Evolutionary conservation across 2,329 filamentous ascomycete genomes (phyloP).

Genomic region (Pseudocercospora vitis): DNA sequence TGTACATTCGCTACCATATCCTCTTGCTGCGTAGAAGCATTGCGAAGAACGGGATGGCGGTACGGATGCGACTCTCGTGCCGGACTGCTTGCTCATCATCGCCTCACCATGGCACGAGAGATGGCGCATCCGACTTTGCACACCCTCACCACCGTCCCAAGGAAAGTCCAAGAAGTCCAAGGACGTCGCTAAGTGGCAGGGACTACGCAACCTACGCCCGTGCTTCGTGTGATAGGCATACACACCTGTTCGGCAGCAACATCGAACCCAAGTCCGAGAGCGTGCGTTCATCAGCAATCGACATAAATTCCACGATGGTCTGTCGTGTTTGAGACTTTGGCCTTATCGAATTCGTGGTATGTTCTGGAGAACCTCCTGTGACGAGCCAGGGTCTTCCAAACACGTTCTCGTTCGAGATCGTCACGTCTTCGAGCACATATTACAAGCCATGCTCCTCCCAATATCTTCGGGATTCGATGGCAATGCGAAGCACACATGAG

Average conservation of each 20-base stretch:
- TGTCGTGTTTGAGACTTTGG: neutral
- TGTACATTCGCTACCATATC: too few relatives aligned
- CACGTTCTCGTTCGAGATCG: neutral
- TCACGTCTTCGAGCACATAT: neutral
- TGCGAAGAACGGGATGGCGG: too few relatives aligned
- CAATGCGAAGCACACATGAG: neutral
- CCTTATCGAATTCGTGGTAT: neutral
- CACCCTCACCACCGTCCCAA: neutral
- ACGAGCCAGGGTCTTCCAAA: neutral
- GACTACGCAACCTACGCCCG: neutral
- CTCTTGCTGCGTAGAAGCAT: too few relatives aligned
- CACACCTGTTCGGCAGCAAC: neutral
- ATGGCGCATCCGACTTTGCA: too few relatives aligned
- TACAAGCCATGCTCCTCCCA: neutral
- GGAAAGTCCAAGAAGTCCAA: neutral
- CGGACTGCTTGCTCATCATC: too few relatives aligned
- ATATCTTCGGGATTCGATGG: neutral
- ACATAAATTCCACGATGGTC: slow-evolving; percentile 1
- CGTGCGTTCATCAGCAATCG: slow-evolving; percentile 2
- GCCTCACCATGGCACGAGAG: too few relatives aligned
- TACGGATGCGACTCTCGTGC: too few relatives aligned
- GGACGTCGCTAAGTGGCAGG: neutral
- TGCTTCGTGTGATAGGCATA: neutral
- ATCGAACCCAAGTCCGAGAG: neutral
- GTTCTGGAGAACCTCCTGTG: neutral